A percentile compares a stretch with the other conserved stretches of the same genome.
phyloP scores from a whole-genome alignment of 2,329 filamentous ascomycete species.

The Paracoccidioides lutzii region DNA sequence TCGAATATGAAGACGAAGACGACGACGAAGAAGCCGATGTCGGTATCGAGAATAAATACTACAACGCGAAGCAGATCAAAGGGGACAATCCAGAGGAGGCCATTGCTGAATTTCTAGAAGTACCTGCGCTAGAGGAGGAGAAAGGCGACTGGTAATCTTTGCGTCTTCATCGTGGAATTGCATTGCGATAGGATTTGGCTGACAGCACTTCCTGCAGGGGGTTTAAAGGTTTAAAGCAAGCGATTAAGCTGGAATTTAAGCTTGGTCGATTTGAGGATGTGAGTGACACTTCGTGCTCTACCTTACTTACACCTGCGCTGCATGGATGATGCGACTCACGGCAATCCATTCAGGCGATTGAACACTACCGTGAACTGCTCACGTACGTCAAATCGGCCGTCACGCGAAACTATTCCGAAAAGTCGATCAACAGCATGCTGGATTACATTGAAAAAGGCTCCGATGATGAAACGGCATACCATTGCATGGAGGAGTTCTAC shows the following conservation, averaged over 20 bases:
- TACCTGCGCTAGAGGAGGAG: slow-evolving; percentile 70
- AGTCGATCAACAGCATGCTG: slow-evolving; percentile 98
- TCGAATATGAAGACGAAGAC: slow-evolving; percentile 92
- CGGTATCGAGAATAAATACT: slow-evolving; percentile 98
- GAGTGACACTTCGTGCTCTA: slow-evolving; percentile 4
- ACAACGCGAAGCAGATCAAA: slow-evolving; percentile 98
- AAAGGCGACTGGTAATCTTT: slow-evolving; percentile 73
- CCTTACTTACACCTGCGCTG: not conserved
- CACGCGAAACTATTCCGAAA: slow-evolving; percentile 95
- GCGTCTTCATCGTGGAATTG: not conserved
- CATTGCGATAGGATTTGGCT: not conserved
- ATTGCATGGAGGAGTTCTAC: slow-evolving; percentile 91
- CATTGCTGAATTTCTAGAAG: slow-evolving; percentile 80
- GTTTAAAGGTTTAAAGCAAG: slow-evolving; percentile 95
- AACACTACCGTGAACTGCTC: slow-evolving; percentile 87
- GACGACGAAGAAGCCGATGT: slow-evolving; percentile 80
- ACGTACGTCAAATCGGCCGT: slow-evolving; percentile 96
- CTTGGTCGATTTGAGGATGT: slow-evolving; percentile 80
- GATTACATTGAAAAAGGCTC: slow-evolving; percentile 94
- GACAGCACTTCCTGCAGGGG: slow-evolving; percentile 39
- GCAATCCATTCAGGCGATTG: slow-evolving; percentile 51
- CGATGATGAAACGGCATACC: slow-evolving; percentile 55
- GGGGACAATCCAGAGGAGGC: slow-evolving; percentile 73
- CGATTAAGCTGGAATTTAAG: slow-evolving; percentile 87
- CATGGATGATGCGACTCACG: slow-evolving; percentile 11